Evolutionary conservation across 169 alveolate species (phyloP).

Genomic region (Fabrea salina): DNA sequence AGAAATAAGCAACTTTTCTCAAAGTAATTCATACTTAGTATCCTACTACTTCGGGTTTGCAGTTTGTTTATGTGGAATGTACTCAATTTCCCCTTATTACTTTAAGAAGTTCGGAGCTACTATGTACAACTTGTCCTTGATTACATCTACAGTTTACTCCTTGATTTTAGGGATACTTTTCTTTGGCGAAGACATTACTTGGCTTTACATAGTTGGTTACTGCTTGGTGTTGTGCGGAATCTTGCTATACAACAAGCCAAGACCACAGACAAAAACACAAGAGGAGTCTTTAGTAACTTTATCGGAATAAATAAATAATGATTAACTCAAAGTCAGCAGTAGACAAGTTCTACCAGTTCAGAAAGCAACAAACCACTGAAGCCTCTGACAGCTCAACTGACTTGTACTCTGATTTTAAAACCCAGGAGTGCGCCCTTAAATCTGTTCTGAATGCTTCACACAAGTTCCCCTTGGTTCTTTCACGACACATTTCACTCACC

Average conservation of each 20-base stretch:
- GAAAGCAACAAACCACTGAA: no score
- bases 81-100: slow-evolving; percentile 17
- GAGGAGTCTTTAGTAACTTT: no score
- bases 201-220: neutral
- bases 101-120: slow-evolving; percentile 17
- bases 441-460: neutral
- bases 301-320: no score
- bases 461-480: neutral
- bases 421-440: neutral
- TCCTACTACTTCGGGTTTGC: neutral
- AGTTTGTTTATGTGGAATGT: slow-evolving; percentile 3
- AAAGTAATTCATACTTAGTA: neutral
- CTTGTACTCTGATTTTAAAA: neutral
- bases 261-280: no score
- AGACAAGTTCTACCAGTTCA: no score
- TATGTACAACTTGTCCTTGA: neutral
- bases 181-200: neutral
- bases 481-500: neutral
- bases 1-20: neutral
- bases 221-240: neutral
- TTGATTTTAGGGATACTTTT: neutral
- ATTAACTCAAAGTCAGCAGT: no score
- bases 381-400: no score
- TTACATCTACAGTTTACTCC: neutral
- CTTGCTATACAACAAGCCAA: neutral